A percentile compares a stretch with the other conserved stretches of the same genome.
Evolutionary conservation across 192 early-diverging fungal species (phyloP).

Genomic region (Gryganskiella cystojenkinii): DNA sequence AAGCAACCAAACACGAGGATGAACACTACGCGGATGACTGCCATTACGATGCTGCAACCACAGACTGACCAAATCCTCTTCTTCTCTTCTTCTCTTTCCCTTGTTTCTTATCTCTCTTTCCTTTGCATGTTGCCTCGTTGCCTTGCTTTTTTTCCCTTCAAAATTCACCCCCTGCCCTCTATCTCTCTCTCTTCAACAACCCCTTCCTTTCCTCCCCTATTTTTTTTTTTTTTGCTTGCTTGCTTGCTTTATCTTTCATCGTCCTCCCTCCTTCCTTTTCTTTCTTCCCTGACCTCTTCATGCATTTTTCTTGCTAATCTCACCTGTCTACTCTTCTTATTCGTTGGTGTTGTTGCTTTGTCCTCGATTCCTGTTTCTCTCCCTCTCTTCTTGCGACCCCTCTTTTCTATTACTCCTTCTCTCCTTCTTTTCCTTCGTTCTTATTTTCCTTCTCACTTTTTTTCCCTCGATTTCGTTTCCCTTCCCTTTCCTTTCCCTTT

Average conservation of each 20-base stretch:
- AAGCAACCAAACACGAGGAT: too few species aligned
- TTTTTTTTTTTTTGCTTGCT: not conserved
- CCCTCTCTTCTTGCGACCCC: not conserved
- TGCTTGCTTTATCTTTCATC: not conserved
- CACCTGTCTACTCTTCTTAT: not conserved
- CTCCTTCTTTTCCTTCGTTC: not conserved
- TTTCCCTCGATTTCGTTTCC: not conserved
- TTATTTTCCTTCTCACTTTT: not conserved
- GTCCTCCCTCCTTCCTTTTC: too few species aligned
- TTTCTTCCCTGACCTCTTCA: not conserved
- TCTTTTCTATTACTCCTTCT: not conserved
- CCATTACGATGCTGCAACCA: too few species aligned
- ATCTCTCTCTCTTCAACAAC: not conserved
- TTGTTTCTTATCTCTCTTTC: not conserved
- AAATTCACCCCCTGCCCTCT: not conserved
- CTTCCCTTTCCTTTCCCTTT: not conserved
- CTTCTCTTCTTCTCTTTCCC: not conserved
- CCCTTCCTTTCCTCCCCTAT: not conserved
- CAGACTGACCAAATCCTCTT: not conserved
- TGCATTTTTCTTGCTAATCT: not conserved
- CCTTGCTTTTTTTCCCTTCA: not conserved
- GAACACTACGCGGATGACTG: too few species aligned
- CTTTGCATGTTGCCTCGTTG: not conserved
- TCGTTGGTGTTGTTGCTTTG: not conserved
- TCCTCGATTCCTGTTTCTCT: not conserved